Conservation (phyloP, 2,329 filamentous ascomycete genomes). For the Claviceps humidiphila region DNA sequence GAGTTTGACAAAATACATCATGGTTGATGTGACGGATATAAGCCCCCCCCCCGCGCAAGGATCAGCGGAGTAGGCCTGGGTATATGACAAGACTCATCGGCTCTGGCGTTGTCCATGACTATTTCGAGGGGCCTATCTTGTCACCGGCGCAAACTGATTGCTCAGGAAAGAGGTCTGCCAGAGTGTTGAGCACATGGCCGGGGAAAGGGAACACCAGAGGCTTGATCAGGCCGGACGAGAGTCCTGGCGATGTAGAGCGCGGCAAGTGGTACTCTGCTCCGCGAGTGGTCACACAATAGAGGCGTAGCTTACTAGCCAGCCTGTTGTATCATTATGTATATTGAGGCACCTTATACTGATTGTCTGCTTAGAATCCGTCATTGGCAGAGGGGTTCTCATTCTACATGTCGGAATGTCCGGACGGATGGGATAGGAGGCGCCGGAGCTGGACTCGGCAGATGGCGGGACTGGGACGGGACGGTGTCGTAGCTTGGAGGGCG, state of each 20-base stretch:
- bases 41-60: conserved; percentile 12
- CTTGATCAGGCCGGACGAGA: background rate
- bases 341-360: no score
- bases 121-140: conserved; percentile 57
- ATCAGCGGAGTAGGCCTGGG: conserved; percentile 31
- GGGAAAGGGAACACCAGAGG: conserved; percentile 45
- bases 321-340: no score
- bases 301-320: conserved; percentile 33
- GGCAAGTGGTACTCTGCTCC: no score
- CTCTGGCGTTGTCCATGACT: conserved; percentile 48
- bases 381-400: conserved; percentile 41
- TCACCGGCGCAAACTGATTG: conserved; percentile 48
- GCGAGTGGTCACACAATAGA: no score
- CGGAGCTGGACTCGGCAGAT: background rate
- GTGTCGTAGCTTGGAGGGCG: background rate
- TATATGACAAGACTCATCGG: conserved; percentile 45
- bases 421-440: background rate
- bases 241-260: no score
- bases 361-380: conserved; percentile 44
- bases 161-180: conserved; percentile 43
- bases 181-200: conserved; percentile 45
- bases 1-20: conserved; percentile 6
- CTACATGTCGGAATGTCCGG: conserved; percentile 18
- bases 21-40: conserved; percentile 11
- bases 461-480: background rate